Conservation (phyloP, 2,329 filamentous ascomycete species). For the Diaporthe sp. region DNA sequence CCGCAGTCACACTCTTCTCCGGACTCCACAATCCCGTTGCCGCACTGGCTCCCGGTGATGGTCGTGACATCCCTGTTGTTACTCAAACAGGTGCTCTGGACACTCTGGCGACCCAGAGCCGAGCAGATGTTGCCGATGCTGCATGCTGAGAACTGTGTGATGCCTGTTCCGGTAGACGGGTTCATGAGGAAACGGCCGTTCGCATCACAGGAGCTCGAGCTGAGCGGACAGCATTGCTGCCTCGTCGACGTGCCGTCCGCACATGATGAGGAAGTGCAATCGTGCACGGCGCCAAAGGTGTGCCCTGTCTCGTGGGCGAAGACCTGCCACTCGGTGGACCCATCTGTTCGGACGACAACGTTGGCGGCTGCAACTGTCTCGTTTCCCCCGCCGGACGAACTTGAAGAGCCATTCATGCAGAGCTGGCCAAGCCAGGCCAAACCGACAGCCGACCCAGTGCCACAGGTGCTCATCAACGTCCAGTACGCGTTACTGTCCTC, state of each 20-base stretch:
- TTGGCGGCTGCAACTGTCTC: slow-evolving; percentile 90
- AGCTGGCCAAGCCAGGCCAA: slow-evolving; percentile 94
- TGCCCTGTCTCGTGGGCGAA: slow-evolving; percentile 96
- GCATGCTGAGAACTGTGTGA: slow-evolving; percentile 88
- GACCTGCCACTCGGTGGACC: slow-evolving; percentile 89
- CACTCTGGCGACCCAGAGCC: slow-evolving; percentile 81
- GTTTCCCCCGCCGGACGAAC: slow-evolving; percentile 64
- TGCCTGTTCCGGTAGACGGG: slow-evolving; percentile 81
- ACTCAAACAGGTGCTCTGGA: slow-evolving; percentile 83
- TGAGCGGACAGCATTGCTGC: slow-evolving; percentile 85
- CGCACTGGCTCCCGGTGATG: slow-evolving; percentile 87
- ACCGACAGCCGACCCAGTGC: slow-evolving; percentile 87
- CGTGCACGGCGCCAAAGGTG: slow-evolving; percentile 96
- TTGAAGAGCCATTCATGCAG: slow-evolving; percentile 74
- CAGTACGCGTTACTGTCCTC: slow-evolving; percentile 91
- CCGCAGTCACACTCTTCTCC: slow-evolving; percentile 98
- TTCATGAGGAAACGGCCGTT: slow-evolving; percentile 93
- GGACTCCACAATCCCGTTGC: slow-evolving; percentile 95
- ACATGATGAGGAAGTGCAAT: slow-evolving; percentile 83
- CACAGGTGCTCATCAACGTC: slow-evolving; percentile 88
- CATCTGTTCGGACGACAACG: slow-evolving; percentile 82
- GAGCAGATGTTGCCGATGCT: slow-evolving; percentile 95
- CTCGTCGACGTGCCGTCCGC: slow-evolving; percentile 65
- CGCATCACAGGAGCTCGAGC: slow-evolving; percentile 77
- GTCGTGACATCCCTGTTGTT: slow-evolving; percentile 87